These are phyloP conservation scores for Microcyclosporella mali DNA, from an alignment of 2,329 filamentous ascomycete genomes.

Conservation along the genomic window DNA sequence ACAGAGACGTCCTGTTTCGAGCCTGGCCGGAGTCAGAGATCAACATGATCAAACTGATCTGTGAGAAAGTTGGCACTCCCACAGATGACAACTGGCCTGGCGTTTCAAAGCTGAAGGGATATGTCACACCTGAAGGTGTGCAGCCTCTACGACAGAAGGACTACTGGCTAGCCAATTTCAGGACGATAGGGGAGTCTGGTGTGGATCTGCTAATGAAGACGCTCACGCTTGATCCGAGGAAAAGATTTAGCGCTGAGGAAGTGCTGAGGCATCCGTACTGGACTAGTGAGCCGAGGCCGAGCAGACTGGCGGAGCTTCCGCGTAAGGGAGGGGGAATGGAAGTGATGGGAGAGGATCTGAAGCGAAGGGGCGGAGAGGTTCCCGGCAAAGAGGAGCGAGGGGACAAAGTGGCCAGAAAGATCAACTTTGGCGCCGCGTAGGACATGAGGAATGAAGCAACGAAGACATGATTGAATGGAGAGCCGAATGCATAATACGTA, in stretches of 20 bases:
- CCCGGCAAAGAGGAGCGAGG: conserved; percentile 51
- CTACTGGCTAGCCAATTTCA: conserved; percentile 70
- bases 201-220: conserved; percentile 85
- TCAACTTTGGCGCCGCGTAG: conserved; percentile 60
- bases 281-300: conserved; percentile 75
- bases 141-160: conserved; percentile 57
- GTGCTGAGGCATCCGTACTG: conserved; percentile 83
- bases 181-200: conserved; percentile 71
- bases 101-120: conserved; percentile 72
- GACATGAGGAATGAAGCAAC: no score
- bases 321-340: conserved; percentile 66
- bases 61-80: conserved; percentile 78
- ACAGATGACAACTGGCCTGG: conserved; percentile 95
- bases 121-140: conserved; percentile 62
- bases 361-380: conserved; percentile 65
- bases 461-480: no score
- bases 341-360: conserved; percentile 76
- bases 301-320: conserved; percentile 73
- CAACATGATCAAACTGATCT: conserved; percentile 78
- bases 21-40: conserved; percentile 72
- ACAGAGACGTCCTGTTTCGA: conserved; percentile 69
- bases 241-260: conserved; percentile 68
- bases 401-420: conserved; percentile 72
- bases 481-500: no score
- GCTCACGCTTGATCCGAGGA: conserved; percentile 77